phyloP scores from a whole-genome alignment of 345 rosid genomes.

The Erysimum cheiranthoides region DNA sequence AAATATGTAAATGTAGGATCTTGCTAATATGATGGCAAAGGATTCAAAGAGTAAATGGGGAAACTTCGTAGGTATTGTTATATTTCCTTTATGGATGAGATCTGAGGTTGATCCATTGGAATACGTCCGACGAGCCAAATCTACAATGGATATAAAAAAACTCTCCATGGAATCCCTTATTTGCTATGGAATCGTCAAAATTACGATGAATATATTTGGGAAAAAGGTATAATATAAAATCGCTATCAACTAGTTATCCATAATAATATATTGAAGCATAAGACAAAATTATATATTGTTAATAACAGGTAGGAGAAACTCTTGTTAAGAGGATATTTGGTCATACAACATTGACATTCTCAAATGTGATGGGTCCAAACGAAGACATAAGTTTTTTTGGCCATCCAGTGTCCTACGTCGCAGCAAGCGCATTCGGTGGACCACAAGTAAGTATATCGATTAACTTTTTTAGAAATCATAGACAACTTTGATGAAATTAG shows the following conservation, averaged over 20 bases:
- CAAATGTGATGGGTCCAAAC: conserved; percentile 58
- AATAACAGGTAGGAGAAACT: conserved; percentile 40
- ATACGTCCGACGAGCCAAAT: conserved; percentile 52
- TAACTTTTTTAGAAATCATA: not conserved
- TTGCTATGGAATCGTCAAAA: not conserved
- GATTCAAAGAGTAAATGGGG: conserved; percentile 53
- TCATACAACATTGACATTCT: conserved; percentile 54
- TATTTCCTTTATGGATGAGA: conserved; percentile 51
- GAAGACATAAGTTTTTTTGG: conserved; percentile 60
- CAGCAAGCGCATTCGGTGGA: conserved; percentile 56
- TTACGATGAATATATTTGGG: conserved; percentile 45
- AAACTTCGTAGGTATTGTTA: conserved; percentile 48
- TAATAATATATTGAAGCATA: no score
- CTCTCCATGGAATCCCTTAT: conserved; percentile 51
- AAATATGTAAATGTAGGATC: conserved; percentile 31
- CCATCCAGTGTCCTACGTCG: conserved; percentile 55
- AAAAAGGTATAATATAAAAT: conserved; percentile 39
- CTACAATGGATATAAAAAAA: conserved; percentile 53
- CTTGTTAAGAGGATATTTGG: conserved; percentile 40
- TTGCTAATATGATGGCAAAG: conserved; percentile 54
- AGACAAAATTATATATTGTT: not conserved
- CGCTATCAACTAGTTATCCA: not conserved
- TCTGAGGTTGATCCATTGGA: conserved; percentile 50
- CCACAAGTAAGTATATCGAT: conserved; percentile 51
- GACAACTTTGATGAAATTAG: not conserved